Evolutionary conservation across 176 grass and related monocot genomes (phyloP), one percentile per base, ranked within the genome.

Genomic region (Puccinellia tenuiflora): DNA sequence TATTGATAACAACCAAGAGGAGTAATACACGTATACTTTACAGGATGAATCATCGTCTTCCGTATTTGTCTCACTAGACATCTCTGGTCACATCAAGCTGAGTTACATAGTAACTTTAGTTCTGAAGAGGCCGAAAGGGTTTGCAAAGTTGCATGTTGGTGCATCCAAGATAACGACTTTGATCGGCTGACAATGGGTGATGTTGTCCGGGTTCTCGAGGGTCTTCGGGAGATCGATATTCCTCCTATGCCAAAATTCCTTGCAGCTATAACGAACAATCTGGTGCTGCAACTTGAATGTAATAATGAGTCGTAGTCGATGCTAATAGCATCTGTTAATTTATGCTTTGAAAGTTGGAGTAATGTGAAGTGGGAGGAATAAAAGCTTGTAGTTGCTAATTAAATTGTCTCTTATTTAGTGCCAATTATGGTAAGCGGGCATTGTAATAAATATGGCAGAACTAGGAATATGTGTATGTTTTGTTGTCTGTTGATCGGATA

Each of bases 101-200:
- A 71, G 14, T 17, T 72, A 72, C 42, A 47, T 5, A 3, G 68
- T 10, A 3, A 72, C 24, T 72, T 47, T 9, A 47, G 7, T 72
- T 18, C 47, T 22, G 42, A 72, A 47, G 24, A 72, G 3, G 68
- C 0, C 1, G 68, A 72, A 72, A 46, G 68, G 6, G 42, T 72
- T 75, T 76, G 73, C 73, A 76, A 76, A 76, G 48, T 76, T 52
- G 73, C 73, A 35, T 76, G 73, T 24, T 76, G 73, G 73, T 76
- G 73, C 73, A 76, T 76, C 30, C 73, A 76, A 76, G 73, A 76
- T 54, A 76, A 7, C 35, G 73, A 76, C 48, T 53, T 54, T 76
- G 48, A 76, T 76, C 73, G 73, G 10, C 73, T 30, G 1, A 47
- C 24, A 6, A 72, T 47, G 68, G 68, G 24, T 47, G 40, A 47